Percentiles rank a stretch among this genome's conserved stretches.
phyloP scores from a whole-genome alignment of 129 eudicot genomes.

The Ambrosia trifida region DNA sequence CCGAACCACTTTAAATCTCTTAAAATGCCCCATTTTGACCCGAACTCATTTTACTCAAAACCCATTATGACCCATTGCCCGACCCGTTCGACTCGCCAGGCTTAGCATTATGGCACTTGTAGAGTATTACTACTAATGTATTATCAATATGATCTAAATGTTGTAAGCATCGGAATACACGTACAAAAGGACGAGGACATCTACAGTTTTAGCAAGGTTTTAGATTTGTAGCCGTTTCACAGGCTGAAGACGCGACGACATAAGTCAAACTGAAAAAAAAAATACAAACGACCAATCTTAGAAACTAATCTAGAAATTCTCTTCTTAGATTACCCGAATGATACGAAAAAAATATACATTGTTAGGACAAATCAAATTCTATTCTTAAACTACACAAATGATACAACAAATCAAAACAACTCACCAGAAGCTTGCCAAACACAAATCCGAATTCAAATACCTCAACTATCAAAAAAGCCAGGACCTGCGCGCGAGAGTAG shows the following conservation, averaged over 20 bases:
- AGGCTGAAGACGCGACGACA: neutral
- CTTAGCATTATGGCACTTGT: too few species aligned
- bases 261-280: neutral
- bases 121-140: too few species aligned
- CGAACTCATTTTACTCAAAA: too few species aligned
- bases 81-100: too few species aligned
- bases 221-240: neutral
- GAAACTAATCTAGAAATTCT: slow-evolving; percentile 15
- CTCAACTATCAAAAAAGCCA: slow-evolving; percentile 73
- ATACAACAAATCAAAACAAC: slow-evolving; percentile 26
- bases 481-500: slow-evolving; percentile 84
- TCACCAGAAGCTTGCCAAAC: slow-evolving; percentile 27
- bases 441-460: slow-evolving; percentile 4
- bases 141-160: too few species aligned
- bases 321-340: slow-evolving; percentile 12
- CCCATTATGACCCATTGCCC: too few species aligned
- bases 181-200: too few species aligned
- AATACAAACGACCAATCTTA: neutral
- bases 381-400: slow-evolving; percentile 21
- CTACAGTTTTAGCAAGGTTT: neutral
- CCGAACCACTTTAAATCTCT: too few species aligned
- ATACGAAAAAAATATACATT: slow-evolving; percentile 13
- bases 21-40: too few species aligned
- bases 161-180: too few species aligned
- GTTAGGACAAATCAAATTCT: slow-evolving; percentile 8